Evolutionary conservation across 768 basidiomycete species (phyloP), one percentile per base, ranked within the genome.

Genomic region (Termitomyces titanicus): DNA sequence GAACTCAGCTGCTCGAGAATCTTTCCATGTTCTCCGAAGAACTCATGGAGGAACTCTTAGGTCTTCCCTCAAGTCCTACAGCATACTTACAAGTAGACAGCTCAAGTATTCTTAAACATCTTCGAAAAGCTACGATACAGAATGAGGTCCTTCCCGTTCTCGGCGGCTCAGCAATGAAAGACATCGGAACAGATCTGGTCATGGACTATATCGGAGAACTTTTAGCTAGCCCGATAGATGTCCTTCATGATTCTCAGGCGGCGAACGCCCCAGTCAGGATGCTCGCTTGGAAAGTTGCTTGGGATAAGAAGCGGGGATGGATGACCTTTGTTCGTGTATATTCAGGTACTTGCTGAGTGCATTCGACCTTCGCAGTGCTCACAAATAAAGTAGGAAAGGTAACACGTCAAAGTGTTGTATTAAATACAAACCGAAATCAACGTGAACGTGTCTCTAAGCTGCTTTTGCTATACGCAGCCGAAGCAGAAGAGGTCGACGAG

Each of bases 311-410:
- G 61, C 70, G 73, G 53, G 92, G 92, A 22, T 94, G 92, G 92
- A 92, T 94, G 91, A 94, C 92, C 2, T 94, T 92, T 66, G 86
- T 94, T 37, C 79, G 92, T 24, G 82, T 94, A 18, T 94, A 94
- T 68, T 92, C 92, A 51, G 92, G 92, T 90, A 66, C 57, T 75
- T 68, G 3, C 15, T 38, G 61, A 18, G 40, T 47, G 43, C 48
- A 34, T 33, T 53, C 47, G n/a, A 27, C 9, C 34, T 9, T 45
- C 33, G 46, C n/a, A 13, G 37, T 15, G 17, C 50, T 48, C 25
- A 55, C 10, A 31, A 13, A n/a, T 3, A 53, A 51, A 44, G 33
- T 54, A 91, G 92, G 92, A 15, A 88, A 82, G 15, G 70, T 94
- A 45, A 88, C 74, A 18, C 80, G 79, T 18, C 84, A 88, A 55